Conservation (phyloP, 2,329 filamentous ascomycete genomes). For the Graphium sp. region DNA sequence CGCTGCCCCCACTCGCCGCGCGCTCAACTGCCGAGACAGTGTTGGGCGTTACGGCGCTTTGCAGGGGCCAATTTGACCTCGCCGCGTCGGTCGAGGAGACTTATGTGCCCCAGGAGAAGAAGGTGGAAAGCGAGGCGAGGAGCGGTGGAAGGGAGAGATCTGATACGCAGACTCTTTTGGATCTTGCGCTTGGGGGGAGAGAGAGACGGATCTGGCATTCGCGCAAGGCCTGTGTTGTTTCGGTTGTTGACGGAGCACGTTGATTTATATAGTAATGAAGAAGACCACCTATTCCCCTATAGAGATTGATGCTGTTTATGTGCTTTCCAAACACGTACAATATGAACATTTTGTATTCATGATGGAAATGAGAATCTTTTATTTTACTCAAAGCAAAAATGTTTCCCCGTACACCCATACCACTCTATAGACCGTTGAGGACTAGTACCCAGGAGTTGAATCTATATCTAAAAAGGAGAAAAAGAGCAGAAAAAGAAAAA, state of each 20-base stretch:
- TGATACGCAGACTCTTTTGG: constrained; percentile 39
- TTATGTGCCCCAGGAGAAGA: constrained; percentile 25
- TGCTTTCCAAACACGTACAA: too few relatives aligned
- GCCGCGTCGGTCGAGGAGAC: constrained; percentile 71
- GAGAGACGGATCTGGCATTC: constrained; percentile 51
- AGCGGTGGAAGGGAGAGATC: constrained; percentile 20
- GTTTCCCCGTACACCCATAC: too few relatives aligned
- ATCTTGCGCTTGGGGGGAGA: constrained; percentile 38
- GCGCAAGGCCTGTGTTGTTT: constrained; percentile 35
- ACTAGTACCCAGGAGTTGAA: too few relatives aligned
- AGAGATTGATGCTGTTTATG: too few relatives aligned
- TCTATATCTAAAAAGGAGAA: too few relatives aligned
- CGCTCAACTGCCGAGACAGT: constrained; percentile 41
- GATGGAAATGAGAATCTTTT: background rate
- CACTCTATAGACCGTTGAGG: too few relatives aligned
- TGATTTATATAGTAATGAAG: background rate
- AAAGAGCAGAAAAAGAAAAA: too few relatives aligned
- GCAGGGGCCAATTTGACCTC: constrained; percentile 69
- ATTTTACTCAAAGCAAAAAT: too few relatives aligned
- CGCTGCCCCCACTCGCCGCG: constrained; percentile 44
- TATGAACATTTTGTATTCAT: too few relatives aligned
- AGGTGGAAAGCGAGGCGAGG: constrained; percentile 10
- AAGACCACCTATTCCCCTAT: too few relatives aligned
- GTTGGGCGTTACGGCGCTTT: constrained; percentile 59
- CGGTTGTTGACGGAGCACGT: constrained; percentile 26